phyloP scores from a whole-genome alignment of 345 rosid genomes.

The Lumnitzera racemosa region DNA sequence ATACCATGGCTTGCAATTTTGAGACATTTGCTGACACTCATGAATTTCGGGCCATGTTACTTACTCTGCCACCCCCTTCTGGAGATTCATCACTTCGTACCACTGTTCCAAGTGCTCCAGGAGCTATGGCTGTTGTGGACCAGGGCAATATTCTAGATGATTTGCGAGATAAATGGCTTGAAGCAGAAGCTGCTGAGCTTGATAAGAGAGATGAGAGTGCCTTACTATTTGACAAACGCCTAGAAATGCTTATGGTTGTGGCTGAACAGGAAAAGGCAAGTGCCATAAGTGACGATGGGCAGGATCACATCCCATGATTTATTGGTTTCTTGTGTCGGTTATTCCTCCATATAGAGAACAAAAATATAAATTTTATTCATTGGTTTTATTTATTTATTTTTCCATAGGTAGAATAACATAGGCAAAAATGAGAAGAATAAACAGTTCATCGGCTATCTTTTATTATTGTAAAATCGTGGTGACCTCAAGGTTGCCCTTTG shows the following conservation, averaged over 20 bases:
- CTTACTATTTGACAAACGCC: constrained; percentile 73
- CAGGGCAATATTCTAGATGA: constrained; percentile 88
- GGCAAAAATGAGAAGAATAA: too few relatives aligned
- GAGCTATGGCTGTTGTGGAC: constrained; percentile 55
- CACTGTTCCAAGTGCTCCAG: constrained; percentile 86
- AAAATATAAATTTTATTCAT: background rate
- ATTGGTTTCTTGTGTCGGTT: constrained; percentile 3
- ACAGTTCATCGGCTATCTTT: too few relatives aligned
- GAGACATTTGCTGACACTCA: constrained; percentile 79
- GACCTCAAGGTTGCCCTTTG: too few relatives aligned
- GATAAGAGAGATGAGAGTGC: constrained; percentile 98
- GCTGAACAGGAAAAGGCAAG: constrained; percentile 59
- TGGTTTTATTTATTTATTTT: too few relatives aligned
- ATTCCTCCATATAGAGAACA: background rate
- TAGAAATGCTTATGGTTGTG: constrained; percentile 72
- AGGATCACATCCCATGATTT: constrained; percentile 14
- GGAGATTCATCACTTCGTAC: constrained; percentile 90
- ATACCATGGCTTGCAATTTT: constrained; percentile 73
- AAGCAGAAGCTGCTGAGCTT: constrained; percentile 92
- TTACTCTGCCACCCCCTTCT: constrained; percentile 88
- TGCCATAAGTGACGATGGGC: constrained; percentile 12
- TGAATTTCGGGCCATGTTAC: constrained; percentile 83
- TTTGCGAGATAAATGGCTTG: constrained; percentile 96
- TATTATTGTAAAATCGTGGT: too few relatives aligned
- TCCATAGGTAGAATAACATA: too few relatives aligned